Evolutionary conservation across 2,329 filamentous ascomycete genomes (phyloP).

Genomic region (Pseudocercospora eumusae): DNA sequence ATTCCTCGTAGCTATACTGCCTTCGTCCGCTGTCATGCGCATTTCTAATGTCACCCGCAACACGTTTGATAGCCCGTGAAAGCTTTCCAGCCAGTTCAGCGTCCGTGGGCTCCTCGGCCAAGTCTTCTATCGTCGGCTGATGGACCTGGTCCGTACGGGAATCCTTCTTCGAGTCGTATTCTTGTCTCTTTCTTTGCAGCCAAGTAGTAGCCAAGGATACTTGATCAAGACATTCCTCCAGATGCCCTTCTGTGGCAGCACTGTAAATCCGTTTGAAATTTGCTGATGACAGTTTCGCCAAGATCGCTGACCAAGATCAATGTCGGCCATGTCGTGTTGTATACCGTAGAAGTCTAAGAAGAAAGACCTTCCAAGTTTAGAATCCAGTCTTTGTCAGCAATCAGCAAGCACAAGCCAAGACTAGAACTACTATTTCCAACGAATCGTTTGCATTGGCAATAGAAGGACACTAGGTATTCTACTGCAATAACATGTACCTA

Average conservation of each 20-base stretch:
- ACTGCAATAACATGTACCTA: no score
- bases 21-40: constrained; percentile 59
- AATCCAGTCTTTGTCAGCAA: no score
- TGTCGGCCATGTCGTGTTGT: constrained; percentile 55
- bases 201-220: constrained; percentile 48
- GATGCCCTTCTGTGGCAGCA: constrained; percentile 63
- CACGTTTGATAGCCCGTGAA: constrained; percentile 67
- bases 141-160: constrained; percentile 46
- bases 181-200: constrained; percentile 38
- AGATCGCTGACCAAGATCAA: constrained; percentile 86
- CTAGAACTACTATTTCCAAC: no score
- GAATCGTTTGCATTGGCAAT: no score
- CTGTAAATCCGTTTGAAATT: constrained; percentile 67
- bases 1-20: constrained; percentile 78
- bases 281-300: constrained; percentile 74
- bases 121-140: constrained; percentile 44
- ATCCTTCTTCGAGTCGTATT: constrained; percentile 51
- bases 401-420: no score
- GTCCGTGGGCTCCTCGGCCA: constrained; percentile 56
- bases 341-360: no score
- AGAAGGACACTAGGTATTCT: no score
- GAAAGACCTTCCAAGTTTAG: no score
- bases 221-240: constrained; percentile 55
- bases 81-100: constrained; percentile 61
- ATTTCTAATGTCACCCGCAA: constrained; percentile 57